Evolutionary conservation across 2,329 filamentous ascomycete species (phyloP), one percentile per base, ranked within the genome.

Genomic region (Diaporthe vaccinii): DNA sequence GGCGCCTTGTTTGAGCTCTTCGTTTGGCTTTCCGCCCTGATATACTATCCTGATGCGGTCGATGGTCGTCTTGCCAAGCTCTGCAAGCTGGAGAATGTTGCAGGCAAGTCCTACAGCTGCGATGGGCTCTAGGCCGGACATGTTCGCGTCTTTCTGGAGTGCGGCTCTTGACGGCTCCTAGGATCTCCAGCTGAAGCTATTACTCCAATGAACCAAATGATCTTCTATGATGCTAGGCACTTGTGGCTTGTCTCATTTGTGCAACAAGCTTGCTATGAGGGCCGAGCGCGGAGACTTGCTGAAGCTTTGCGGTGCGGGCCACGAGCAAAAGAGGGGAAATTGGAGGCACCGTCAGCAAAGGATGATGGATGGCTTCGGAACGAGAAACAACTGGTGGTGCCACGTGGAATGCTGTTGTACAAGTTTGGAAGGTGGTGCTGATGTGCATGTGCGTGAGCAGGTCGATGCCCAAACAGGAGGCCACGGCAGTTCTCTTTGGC

Each of bases 51-150:
- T 70, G 36, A 70, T 58, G 5, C 1, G 2, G 1, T 28, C 51
- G 2, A 70, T 55, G 3, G 67, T 57, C 49, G 58, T 25, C 20
- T 44, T 22, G 0, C 67, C 67, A 0, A 70, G 46, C 28, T 58
- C 67, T 9, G 28, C 36, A 10, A 70, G 22, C 55, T 70, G 67
- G 9, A 70, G 67, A 9, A 70, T 57, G n/a, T 70, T 70, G 51
- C 67, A 58, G 31, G 15, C 67, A 22, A 70, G 51, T 14, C 67
- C 51, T 51, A 70, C 31, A 41, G 51, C 51, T 70, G 51, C 67
- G 10, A 70, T 6, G 4, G 67, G 36, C 14, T 70, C 67, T 4
- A 70, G 9, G 31, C 67, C 67, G 25, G 51, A 57, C 67, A 70
- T 70, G 0, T 34, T 57, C 0, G 53, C 15, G 5, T 28, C 28